Conservation (phyloP, 164 flowering plant genomes). For the Macadamia integrifolia region DNA sequence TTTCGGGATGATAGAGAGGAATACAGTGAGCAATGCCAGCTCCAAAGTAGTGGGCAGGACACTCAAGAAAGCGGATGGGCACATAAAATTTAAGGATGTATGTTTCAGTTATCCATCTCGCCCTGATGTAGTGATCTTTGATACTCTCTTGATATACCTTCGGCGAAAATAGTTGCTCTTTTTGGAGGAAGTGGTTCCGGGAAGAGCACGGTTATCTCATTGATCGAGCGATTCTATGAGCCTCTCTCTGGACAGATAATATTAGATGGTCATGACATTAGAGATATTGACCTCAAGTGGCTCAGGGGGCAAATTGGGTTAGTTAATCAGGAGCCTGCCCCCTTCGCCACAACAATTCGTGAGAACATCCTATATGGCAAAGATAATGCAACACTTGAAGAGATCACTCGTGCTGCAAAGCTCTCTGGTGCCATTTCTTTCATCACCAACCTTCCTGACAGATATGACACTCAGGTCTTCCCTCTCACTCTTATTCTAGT, state of each 20-base stretch:
- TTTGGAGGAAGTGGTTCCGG: slow-evolving; percentile 99
- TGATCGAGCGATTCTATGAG: slow-evolving; percentile 94
- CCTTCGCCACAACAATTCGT: slow-evolving; percentile 85
- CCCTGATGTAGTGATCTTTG: slow-evolving; percentile 66
- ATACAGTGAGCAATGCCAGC: slow-evolving; percentile 46
- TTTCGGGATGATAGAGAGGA: slow-evolving; percentile 86
- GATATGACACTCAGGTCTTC: slow-evolving; percentile 91
- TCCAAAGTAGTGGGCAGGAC: slow-evolving; percentile 34
- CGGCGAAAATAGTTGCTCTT: slow-evolving; percentile 87
- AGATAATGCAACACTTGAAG: slow-evolving; percentile 72
- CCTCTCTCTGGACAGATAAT: slow-evolving; percentile 63
- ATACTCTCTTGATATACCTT: slow-evolving; percentile 62
- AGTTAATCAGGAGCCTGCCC: slow-evolving; percentile 97
- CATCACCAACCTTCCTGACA: slow-evolving; percentile 92
- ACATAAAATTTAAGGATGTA: slow-evolving; percentile 68
- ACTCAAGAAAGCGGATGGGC: slow-evolving; percentile 58
- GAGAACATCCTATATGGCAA: slow-evolving; percentile 95
- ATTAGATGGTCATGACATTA: slow-evolving; percentile 63
- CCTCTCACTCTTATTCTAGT: background rate
- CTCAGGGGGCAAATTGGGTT: slow-evolving; percentile 82
- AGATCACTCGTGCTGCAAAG: slow-evolving; percentile 78
- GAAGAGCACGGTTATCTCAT: slow-evolving; percentile 89
- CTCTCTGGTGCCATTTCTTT: slow-evolving; percentile 86
- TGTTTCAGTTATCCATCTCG: slow-evolving; percentile 89
- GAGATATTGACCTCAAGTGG: slow-evolving; percentile 77